These are phyloP conservation scores for Penicillium ochrochloron DNA, from an alignment of 495 filamentous ascomycete species.

Conservation along the genomic window DNA sequence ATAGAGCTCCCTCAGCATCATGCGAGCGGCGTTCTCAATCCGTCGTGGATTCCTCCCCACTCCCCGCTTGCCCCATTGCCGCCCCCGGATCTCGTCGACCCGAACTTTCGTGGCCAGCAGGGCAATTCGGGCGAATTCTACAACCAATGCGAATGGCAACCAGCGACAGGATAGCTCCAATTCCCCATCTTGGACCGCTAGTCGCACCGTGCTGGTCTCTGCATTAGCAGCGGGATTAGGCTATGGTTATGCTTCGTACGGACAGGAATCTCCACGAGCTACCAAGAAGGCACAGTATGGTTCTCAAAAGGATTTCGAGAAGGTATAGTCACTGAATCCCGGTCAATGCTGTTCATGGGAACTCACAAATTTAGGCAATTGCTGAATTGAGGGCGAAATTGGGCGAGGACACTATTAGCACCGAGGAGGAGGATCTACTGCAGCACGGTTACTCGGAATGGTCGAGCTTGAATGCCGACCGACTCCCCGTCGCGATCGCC, in stretches of 20 bases:
- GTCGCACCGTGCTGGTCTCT: slow-evolving; percentile 38
- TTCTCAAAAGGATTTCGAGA: slow-evolving; percentile 45
- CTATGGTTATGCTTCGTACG: slow-evolving; percentile 39
- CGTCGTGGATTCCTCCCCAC: slow-evolving; percentile 35
- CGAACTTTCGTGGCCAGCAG: slow-evolving; percentile 19
- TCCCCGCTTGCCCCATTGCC: slow-evolving; percentile 35
- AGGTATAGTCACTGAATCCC: slow-evolving; percentile 35
- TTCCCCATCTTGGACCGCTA: slow-evolving; percentile 37
- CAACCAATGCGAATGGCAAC: slow-evolving; percentile 6
- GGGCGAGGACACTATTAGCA: slow-evolving; percentile 63
- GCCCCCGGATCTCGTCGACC: slow-evolving; percentile 25
- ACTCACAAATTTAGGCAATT: slow-evolving; percentile 58
- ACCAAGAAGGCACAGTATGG: slow-evolving; percentile 43
- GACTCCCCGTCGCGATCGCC: slow-evolving; percentile 77
- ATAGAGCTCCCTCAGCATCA: slow-evolving; percentile 14
- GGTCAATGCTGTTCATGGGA: slow-evolving; percentile 25
- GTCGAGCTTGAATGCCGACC: slow-evolving; percentile 81
- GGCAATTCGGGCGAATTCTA: slow-evolving; percentile 29
- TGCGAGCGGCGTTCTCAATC: slow-evolving; percentile 31
- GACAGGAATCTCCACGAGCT: slow-evolving; percentile 18
- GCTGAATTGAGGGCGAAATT: slow-evolving; percentile 61
- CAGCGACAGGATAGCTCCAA: slow-evolving; percentile 15
- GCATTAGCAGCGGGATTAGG: slow-evolving; percentile 43
- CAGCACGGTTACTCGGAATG: slow-evolving; percentile 88
- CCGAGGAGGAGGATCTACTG: slow-evolving; percentile 78